Conservation (phyloP, 495 filamentous ascomycete genomes). For the Cercophora newfieldiana region DNA sequence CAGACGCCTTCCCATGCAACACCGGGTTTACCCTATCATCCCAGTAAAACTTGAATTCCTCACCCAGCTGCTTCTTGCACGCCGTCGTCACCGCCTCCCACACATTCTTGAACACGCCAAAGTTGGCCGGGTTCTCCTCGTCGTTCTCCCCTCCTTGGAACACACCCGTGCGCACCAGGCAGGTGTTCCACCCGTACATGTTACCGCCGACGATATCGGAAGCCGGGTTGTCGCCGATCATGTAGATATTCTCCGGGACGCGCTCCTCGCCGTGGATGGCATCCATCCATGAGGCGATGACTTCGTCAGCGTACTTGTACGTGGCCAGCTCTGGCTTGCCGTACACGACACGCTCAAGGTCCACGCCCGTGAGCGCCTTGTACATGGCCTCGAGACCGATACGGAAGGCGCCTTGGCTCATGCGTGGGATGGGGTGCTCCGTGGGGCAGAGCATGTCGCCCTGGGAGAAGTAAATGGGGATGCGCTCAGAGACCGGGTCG, state of each 20-base stretch:
- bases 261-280: slow-evolving; percentile 69
- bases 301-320: slow-evolving; percentile 80
- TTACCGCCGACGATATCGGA: slow-evolving; percentile 79
- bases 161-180: slow-evolving; percentile 67
- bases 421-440: slow-evolving; percentile 69
- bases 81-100: slow-evolving; percentile 93
- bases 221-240: slow-evolving; percentile 79
- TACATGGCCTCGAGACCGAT: slow-evolving; percentile 78
- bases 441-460: slow-evolving; percentile 77
- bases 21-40: slow-evolving; percentile 61
- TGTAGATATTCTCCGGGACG: slow-evolving; percentile 74
- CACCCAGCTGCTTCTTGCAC: slow-evolving; percentile 76
- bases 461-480: slow-evolving; percentile 76
- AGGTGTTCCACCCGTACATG: slow-evolving; percentile 83
- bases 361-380: slow-evolving; percentile 69
- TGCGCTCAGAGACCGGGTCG: slow-evolving; percentile 63
- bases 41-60: slow-evolving; percentile 55
- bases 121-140: slow-evolving; percentile 91
- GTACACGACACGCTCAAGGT: slow-evolving; percentile 81
- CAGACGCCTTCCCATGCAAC: slow-evolving; percentile 56
- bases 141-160: slow-evolving; percentile 68
- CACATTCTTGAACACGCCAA: slow-evolving; percentile 83
- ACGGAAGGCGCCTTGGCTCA: slow-evolving; percentile 75
- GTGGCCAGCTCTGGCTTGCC: slow-evolving; percentile 79
- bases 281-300: slow-evolving; percentile 74